A percentile compares a stretch with the other conserved stretches of the same genome.
Conservation (phyloP, 306 rosid species). For the Cajanus cajan region DNA sequence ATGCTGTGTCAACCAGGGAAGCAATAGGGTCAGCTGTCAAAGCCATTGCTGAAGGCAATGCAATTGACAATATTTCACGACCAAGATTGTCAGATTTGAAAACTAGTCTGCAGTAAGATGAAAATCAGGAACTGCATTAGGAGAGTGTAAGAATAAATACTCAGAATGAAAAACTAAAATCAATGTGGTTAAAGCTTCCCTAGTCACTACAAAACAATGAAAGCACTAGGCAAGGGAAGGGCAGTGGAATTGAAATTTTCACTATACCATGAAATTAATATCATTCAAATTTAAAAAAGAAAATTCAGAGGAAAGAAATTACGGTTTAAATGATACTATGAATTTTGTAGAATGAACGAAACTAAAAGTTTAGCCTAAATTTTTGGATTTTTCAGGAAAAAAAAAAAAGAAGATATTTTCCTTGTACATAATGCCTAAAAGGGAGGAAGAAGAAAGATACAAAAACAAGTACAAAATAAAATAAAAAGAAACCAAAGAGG, state of each 20-base stretch:
- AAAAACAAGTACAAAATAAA: background rate
- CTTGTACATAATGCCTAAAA: background rate
- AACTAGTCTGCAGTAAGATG: slow-evolving; percentile 16
- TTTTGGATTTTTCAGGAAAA: background rate
- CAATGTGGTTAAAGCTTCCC: background rate
- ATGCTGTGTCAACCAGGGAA: slow-evolving; percentile 78
- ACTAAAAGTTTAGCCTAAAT: background rate
- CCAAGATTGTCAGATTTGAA: slow-evolving; percentile 53
- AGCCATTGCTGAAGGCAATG: slow-evolving; percentile 76
- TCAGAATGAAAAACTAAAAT: background rate
- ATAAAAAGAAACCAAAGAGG: background rate
- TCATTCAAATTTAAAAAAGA: background rate
- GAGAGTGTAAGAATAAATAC: background rate
- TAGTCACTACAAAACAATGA: background rate
- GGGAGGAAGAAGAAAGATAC: background rate
- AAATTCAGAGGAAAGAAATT: background rate
- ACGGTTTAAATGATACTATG: background rate
- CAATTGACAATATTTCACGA: slow-evolving; percentile 61
- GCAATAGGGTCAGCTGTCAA: slow-evolving; percentile 79
- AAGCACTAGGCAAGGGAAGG: background rate
- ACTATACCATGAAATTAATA: background rate
- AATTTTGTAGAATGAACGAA: background rate
- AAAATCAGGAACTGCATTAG: background rate
- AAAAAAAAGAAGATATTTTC: background rate
- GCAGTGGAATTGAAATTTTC: too few relatives aligned